Evolutionary conservation across 1,139 yeast species (phyloP), one percentile per base, ranked within the genome.

Genomic region (Wickerhamomyces sp.): DNA sequence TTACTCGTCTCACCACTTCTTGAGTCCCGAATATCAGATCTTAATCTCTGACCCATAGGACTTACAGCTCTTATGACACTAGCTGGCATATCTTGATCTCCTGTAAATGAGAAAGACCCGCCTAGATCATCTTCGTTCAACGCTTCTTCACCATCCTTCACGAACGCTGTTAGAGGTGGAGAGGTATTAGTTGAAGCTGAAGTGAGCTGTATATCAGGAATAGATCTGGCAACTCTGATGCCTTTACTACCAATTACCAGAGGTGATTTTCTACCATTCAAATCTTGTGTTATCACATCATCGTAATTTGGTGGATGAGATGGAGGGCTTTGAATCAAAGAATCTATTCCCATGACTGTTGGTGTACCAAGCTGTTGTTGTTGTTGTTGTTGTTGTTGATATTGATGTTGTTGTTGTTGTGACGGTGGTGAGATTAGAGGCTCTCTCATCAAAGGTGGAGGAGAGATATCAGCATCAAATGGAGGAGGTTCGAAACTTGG

Each of bases 231-330:
- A 58, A 49, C 12, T 45, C 49, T 10, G 51, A 52, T 6, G 56
- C 42, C 34, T 45, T 43, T 18, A 51, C 46, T 9, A 52, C 17
- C 30, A 6, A 43, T 41, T 10, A 51, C 43, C 11, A 38, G 38
- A 23, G 58, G 58, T 11, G 25, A 21, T 10, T 28, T n/a, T 16
- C 20, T 18, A 28, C 18, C 15, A 20, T 25, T 16, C 12, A 19
- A 38, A 26, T 52, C 56, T 17, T 46, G 44, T 24, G 45, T 38
- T 30, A 57, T 31, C 16, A 51, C 51, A 10, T 59, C 64, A 12
- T 40, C 49, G 41, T 63, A 64, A 3, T 57, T 38, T 10, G 68
- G 70, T 7, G 70, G 69, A 21, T 54, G 41, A 23, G 30, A 44
- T 25, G 75, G 75, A 5, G 68, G 58, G 27, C 55, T 46, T n/a